phyloP scores from a whole-genome alignment of 2,329 filamentous ascomycete species.

The Penicillium sp. region DNA sequence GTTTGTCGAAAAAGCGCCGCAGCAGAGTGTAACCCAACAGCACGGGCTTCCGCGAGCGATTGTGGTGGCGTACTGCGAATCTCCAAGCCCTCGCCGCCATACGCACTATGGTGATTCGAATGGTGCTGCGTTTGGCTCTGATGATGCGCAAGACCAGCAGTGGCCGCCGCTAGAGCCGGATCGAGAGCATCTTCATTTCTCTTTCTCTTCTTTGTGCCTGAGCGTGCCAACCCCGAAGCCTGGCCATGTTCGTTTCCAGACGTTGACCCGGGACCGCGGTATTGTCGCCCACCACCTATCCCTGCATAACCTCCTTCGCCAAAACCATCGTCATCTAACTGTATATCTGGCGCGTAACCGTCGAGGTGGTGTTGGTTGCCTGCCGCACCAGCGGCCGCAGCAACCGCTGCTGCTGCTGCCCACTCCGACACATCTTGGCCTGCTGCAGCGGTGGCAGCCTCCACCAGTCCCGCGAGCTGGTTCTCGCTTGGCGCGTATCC shows the following conservation, averaged over 20 bases:
- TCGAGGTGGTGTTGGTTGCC: slow-evolving; percentile 46
- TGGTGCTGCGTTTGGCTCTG: slow-evolving; percentile 30
- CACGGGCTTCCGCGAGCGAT: slow-evolving; percentile 50
- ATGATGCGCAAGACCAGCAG: slow-evolving; percentile 29
- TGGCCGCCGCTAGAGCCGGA: slow-evolving; percentile 38
- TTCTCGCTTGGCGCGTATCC: slow-evolving; percentile 46
- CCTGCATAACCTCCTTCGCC: slow-evolving; percentile 40
- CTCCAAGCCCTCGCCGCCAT: slow-evolving; percentile 38
- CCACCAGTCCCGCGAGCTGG: slow-evolving; percentile 52
- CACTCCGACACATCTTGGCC: slow-evolving; percentile 44
- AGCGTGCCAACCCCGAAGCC: slow-evolving; percentile 37
- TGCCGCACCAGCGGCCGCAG: slow-evolving; percentile 54
- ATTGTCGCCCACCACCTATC: slow-evolving; percentile 32
- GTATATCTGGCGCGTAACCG: slow-evolving; percentile 44
- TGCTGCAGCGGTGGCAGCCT: slow-evolving; percentile 52
- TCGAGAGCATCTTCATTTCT: slow-evolving; percentile 45
- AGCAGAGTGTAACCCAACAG: slow-evolving; percentile 58
- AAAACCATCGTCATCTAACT: slow-evolving; percentile 47
- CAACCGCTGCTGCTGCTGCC: slow-evolving; percentile 53
- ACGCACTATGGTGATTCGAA: slow-evolving; percentile 33
- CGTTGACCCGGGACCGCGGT: slow-evolving; percentile 31
- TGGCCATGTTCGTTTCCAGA: slow-evolving; percentile 34
- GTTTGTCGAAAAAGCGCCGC: slow-evolving; percentile 58
- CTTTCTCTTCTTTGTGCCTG: slow-evolving; percentile 47
- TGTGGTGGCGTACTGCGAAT: slow-evolving; percentile 45